A percentile compares a stretch with the other conserved stretches of the same genome.
phyloP scores from a whole-genome alignment of 495 filamentous ascomycete species.

The Xylaria sp. region DNA sequence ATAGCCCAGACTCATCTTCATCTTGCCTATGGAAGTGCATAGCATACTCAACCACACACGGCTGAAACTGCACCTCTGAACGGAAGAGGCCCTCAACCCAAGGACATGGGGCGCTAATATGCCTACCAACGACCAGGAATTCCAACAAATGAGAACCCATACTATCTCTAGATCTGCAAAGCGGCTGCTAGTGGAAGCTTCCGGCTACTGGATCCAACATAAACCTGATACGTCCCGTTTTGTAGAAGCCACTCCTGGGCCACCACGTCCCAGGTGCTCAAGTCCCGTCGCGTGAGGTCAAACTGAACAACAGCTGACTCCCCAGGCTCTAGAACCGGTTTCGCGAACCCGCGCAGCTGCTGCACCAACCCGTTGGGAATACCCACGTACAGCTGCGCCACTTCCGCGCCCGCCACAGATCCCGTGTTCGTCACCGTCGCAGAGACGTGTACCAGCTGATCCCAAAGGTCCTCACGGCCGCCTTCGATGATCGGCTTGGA shows the following conservation, averaged over 20 bases:
- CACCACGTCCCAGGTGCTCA: slow-evolving; percentile 70
- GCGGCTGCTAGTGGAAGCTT: slow-evolving; percentile 55
- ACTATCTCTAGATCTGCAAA: slow-evolving; percentile 29
- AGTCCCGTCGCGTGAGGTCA: slow-evolving; percentile 66
- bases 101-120: neutral
- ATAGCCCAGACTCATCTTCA: neutral
- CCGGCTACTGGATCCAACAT: slow-evolving; percentile 70
- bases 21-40: neutral
- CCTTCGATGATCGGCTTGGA: slow-evolving; percentile 58
- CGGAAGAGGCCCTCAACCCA: neutral
- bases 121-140: neutral
- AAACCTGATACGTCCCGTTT: slow-evolving; percentile 52
- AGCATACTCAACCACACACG: neutral
- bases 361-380: slow-evolving; percentile 60
- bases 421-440: slow-evolving; percentile 66
- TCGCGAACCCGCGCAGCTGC: slow-evolving; percentile 73
- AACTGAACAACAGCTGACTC: slow-evolving; percentile 56
- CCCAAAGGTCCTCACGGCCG: slow-evolving; percentile 65
- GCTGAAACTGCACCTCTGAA: neutral
- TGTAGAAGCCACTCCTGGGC: slow-evolving; percentile 67
- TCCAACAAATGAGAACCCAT: neutral
- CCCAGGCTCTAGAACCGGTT: slow-evolving; percentile 56
- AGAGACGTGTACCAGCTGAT: slow-evolving; percentile 58
- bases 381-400: slow-evolving; percentile 70
- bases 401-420: slow-evolving; percentile 53